These are phyloP conservation scores for Asparagopsis taxiformis DNA, from an alignment of 31 red algal genomes.

Conservation along the genomic window DNA sequence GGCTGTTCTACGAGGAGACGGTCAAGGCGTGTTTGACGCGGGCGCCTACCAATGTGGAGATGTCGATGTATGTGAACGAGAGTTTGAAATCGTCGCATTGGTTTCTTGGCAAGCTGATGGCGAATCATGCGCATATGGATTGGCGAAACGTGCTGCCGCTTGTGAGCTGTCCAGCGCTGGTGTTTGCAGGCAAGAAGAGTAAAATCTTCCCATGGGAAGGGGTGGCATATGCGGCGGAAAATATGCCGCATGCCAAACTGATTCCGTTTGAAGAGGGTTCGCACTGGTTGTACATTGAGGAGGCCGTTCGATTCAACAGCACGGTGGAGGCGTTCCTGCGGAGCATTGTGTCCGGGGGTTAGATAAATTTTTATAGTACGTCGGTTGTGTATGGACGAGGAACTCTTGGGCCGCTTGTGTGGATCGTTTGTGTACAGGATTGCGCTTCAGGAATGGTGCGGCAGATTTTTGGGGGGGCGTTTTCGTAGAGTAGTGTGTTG, in stretches of 20 bases:
- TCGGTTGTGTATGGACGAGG: too few relatives aligned
- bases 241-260: constrained; percentile 53
- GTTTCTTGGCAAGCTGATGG: constrained; percentile 59
- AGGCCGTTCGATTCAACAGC: constrained; percentile 51
- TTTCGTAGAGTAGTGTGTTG: too few relatives aligned
- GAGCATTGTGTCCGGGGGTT: constrained; percentile 43
- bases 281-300: constrained; percentile 64
- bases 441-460: too few relatives aligned
- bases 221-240: constrained; percentile 20
- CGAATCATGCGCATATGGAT: constrained; percentile 44
- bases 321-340: constrained; percentile 50
- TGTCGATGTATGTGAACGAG: constrained; percentile 46
- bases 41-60: constrained; percentile 26
- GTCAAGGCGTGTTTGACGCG: constrained; percentile 44
- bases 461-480: too few relatives aligned
- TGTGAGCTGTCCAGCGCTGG: constrained; percentile 52
- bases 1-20: constrained; percentile 32
- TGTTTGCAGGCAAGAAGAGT: constrained; percentile 66
- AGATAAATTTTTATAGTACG: too few relatives aligned
- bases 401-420: too few relatives aligned
- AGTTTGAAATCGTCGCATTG: constrained; percentile 11
- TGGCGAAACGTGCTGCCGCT: constrained; percentile 45
- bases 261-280: constrained; percentile 35
- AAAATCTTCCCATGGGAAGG: constrained; percentile 62
- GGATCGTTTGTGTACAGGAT: too few relatives aligned